These are phyloP conservation scores for Candida hispaniensis DNA, from an alignment of 805 yeast genomes.

Conservation along the genomic window DNA sequence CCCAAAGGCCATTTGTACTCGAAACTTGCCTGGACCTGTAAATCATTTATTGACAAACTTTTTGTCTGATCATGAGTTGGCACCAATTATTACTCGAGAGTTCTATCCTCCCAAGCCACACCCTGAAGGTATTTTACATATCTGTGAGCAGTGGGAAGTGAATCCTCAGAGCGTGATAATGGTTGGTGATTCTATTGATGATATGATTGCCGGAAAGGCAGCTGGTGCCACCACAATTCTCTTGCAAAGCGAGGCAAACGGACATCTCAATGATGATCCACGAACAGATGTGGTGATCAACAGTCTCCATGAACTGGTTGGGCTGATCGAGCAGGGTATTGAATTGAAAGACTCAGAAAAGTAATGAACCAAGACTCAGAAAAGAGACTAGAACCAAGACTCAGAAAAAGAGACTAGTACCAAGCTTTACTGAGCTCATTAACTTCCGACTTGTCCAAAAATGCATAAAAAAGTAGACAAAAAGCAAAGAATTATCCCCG, in stretches of 20 bases:
- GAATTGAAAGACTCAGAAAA: conserved; percentile 16
- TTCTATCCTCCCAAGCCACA: conserved; percentile 61
- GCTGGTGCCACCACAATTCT: conserved; percentile 55
- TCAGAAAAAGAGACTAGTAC: background rate
- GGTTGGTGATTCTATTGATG: conserved; percentile 70
- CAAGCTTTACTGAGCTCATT: too few species aligned
- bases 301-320: conserved; percentile 32
- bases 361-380: too few species aligned
- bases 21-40: conserved; percentile 49
- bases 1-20: conserved; percentile 50
- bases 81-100: conserved; percentile 50
- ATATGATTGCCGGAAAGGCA: conserved; percentile 49
- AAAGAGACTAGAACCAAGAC: conserved; percentile 1
- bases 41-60: conserved; percentile 38
- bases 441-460: background rate
- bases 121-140: conserved; percentile 51
- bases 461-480: too few species aligned
- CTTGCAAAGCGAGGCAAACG: conserved; percentile 43
- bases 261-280: conserved; percentile 31
- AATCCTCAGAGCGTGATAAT: conserved; percentile 41
- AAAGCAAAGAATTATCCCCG: too few species aligned
- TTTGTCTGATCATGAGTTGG: conserved; percentile 35
- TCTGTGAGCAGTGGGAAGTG: conserved; percentile 37
- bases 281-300: conserved; percentile 32
- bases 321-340: conserved; percentile 32